A percentile compares a stretch with the other conserved stretches of the same genome.
Conservation (phyloP, 1,139 yeast species). For the Nakaseomyces sp. region DNA sequence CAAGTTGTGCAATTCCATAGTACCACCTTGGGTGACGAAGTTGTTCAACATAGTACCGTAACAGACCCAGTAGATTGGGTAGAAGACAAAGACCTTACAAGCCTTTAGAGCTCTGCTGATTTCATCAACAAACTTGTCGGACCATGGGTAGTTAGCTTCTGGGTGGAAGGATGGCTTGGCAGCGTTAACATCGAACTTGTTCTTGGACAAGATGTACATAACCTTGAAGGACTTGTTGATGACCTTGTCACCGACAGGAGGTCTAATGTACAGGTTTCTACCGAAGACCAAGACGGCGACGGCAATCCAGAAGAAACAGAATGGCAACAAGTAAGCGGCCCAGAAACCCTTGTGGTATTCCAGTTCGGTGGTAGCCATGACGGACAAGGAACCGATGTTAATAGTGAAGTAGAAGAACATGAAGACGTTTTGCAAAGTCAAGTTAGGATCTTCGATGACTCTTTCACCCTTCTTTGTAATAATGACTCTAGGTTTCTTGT, state of each 20-base stretch:
- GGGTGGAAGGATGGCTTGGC: conserved; percentile 51
- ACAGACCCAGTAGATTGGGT: conserved; percentile 51
- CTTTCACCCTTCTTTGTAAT: conserved; percentile 52
- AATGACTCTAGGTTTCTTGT: conserved; percentile 50
- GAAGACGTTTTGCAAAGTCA: conserved; percentile 66
- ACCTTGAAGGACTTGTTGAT: conserved; percentile 49
- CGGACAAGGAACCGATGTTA: conserved; percentile 71
- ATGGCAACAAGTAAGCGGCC: conserved; percentile 66
- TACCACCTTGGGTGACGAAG: conserved; percentile 57
- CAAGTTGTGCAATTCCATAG: conserved; percentile 57
- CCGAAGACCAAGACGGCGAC: conserved; percentile 49
- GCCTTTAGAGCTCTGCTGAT: conserved; percentile 50
- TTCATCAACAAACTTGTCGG: conserved; percentile 53
- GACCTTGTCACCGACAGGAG: conserved; percentile 57
- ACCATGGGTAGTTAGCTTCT: conserved; percentile 33
- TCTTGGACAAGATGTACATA: conserved; percentile 39
- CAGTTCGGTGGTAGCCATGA: conserved; percentile 57
- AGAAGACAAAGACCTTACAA: conserved; percentile 55
- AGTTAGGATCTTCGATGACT: conserved; percentile 62
- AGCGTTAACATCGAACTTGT: conserved; percentile 43
- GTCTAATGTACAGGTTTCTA: conserved; percentile 47
- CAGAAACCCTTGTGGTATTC: conserved; percentile 52
- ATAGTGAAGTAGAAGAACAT: conserved; percentile 73
- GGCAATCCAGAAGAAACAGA: conserved; percentile 58
- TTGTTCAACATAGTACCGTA: conserved; percentile 60